These are phyloP conservation scores for Collybia sp. DNA, from an alignment of 768 basidiomycete genomes.

Conservation along the genomic window DNA sequence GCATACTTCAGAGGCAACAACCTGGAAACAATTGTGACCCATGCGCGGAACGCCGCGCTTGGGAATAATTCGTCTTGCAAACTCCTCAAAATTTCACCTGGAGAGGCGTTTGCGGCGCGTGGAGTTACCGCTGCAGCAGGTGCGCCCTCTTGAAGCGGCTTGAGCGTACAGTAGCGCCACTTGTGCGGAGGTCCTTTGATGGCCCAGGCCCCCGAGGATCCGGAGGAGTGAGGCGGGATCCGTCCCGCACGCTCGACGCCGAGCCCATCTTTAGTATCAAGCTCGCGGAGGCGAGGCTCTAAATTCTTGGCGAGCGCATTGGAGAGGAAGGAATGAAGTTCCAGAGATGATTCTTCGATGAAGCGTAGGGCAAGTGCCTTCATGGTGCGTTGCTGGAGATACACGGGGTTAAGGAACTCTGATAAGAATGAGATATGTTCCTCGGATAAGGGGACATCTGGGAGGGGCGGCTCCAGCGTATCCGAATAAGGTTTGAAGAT, in stretches of 20 bases:
- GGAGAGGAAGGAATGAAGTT: constrained; percentile 83
- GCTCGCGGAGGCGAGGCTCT: constrained; percentile 56
- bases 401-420: constrained; percentile 85
- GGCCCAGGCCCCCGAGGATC: constrained; percentile 56
- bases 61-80: constrained; percentile 79
- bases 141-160: constrained; percentile 27
- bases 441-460: constrained; percentile 47
- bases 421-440: constrained; percentile 69
- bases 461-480: constrained; percentile 41
- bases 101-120: constrained; percentile 45
- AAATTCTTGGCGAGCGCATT: constrained; percentile 64
- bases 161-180: constrained; percentile 83
- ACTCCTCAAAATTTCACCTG: constrained; percentile 54
- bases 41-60: constrained; percentile 83
- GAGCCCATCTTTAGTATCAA: constrained; percentile 63
- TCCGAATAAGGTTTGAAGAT: constrained; percentile 52
- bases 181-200: constrained; percentile 90
- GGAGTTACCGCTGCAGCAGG: constrained; percentile 45
- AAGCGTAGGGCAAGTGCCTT: constrained; percentile 77
- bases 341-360: constrained; percentile 80
- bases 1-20: constrained; percentile 68
- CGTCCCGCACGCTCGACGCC: constrained; percentile 43
- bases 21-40: constrained; percentile 71
- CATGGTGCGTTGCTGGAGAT: constrained; percentile 80
- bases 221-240: constrained; percentile 68